phyloP scores from a whole-genome alignment of 768 basidiomycete genomes.

The Cubamyces lactineus region DNA sequence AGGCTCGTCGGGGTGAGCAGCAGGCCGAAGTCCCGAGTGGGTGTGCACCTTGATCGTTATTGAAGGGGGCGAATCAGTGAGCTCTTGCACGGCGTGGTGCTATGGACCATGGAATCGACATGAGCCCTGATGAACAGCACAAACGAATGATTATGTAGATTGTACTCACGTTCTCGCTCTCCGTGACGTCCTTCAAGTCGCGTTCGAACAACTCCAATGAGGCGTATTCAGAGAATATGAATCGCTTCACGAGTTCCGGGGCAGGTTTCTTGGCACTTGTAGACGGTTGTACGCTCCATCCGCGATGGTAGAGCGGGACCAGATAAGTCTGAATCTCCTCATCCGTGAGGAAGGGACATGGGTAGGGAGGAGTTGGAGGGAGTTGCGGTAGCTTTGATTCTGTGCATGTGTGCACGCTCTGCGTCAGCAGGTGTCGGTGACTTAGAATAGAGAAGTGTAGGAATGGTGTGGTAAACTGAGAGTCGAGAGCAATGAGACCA shows the following conservation, averaged over 20 bases:
- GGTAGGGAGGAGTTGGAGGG: conserved; percentile 24
- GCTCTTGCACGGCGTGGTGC: conserved; percentile 6
- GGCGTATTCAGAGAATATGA: not conserved
- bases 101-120: not conserved
- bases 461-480: too few species aligned
- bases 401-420: too few species aligned
- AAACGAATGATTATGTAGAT: not conserved
- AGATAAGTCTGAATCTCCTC: conserved; percentile 20
- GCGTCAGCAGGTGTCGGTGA: too few species aligned
- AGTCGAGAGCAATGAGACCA: too few species aligned
- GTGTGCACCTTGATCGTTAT: conserved; percentile 16
- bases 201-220: not conserved
- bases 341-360: conserved; percentile 26
- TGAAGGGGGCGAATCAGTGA: not conserved
- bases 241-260: conserved; percentile 17
- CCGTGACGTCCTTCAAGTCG: not conserved
- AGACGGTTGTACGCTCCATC: conserved; percentile 10
- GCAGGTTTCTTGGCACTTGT: not conserved
- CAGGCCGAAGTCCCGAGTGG: conserved; percentile 8
- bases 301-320: conserved; percentile 19
- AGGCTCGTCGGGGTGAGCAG: not conserved
- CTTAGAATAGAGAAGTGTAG: too few species aligned
- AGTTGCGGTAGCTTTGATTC: conserved; percentile 8
- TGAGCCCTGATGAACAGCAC: not conserved
- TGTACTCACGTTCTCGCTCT: conserved; percentile 19